phyloP scores from a whole-genome alignment of 192 early-diverging fungal genomes.

The Coemansia sp. region DNA sequence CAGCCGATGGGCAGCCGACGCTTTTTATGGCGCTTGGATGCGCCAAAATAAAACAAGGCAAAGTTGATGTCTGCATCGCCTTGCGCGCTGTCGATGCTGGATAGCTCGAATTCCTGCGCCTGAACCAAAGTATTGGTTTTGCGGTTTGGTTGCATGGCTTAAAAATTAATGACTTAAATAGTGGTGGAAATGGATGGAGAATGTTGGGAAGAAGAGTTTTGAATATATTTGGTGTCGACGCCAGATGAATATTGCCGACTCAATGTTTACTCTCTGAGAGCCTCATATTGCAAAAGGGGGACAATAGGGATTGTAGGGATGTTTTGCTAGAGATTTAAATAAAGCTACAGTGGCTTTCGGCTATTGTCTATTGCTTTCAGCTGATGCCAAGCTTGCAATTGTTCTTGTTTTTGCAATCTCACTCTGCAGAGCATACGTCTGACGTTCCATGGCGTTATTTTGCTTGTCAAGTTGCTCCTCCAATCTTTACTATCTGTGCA shows the following conservation, averaged over 20 bases:
- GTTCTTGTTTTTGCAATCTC: neutral
- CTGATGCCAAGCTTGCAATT: neutral
- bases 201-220: neutral
- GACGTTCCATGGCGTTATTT: neutral
- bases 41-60: constrained; percentile 24
- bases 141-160: neutral
- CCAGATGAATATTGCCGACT: neutral
- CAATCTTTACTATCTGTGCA: neutral
- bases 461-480: neutral
- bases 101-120: constrained; percentile 20
- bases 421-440: neutral
- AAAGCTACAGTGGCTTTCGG: neutral
- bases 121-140: neutral
- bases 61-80: constrained; percentile 38
- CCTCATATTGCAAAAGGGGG: neutral
- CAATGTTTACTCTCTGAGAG: neutral
- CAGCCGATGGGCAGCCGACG: neutral
- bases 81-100: constrained; percentile 38
- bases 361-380: neutral
- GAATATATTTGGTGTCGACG: neutral
- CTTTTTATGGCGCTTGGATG: neutral
- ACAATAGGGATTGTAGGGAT: neutral
- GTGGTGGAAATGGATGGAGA: neutral
- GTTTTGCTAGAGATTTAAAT: neutral
- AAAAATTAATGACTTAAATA: neutral